Base-by-base conservation (phyloP, 164 flowering plant genomes). In the Euptelea pleiosperma region DNA sequence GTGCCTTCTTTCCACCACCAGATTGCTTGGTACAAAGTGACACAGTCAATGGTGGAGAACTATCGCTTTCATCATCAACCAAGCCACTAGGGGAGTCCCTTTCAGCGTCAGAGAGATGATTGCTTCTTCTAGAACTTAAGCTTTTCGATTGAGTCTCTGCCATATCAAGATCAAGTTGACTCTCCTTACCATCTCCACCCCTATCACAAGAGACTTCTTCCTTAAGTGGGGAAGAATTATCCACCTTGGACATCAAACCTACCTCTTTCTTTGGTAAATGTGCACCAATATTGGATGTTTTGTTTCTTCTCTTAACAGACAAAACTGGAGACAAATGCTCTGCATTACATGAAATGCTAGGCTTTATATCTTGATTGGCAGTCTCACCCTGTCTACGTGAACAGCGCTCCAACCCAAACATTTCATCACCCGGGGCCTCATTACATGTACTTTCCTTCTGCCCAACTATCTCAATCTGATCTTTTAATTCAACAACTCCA, bases 371-470 rank as follows among this genome's bases (percentile, higher is more conserved):
- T 55, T 71, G 52, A 51, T 19, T 34, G 8, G 55, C 65, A 57
- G 22, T 52, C 31, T 66, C 81, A 50, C 46, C 62, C 42, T 55
- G 63, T 47, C 48, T 63, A 31, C 37, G 62, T 16, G 78, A 70
- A 61, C 73, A 68, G 26, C 49, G 64, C 63, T 70, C 86, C 35
- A 73, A 67, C 21, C 67, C 71, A 57, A 77, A 44, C 50, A 55
- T 55, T 57, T 63, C 63, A 61, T 75, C 76, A 60, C 62, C 73
- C 3, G 35, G 28, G 34, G 22, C 75, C 48, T 65, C 73, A 37
- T 55, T 43, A 48, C 16, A 25, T 8, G 60, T 49, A 50, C 63
- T 67, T 49, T 35, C 68, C 21, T 55, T 58, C 15, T 36, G 29
- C 30, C 57, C 73, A 55, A 42, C 63, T 12, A 26, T 46, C 29